Evolutionary conservation across 345 rosid genomes (phyloP).

Genomic region (Sisymbrium irio): DNA sequence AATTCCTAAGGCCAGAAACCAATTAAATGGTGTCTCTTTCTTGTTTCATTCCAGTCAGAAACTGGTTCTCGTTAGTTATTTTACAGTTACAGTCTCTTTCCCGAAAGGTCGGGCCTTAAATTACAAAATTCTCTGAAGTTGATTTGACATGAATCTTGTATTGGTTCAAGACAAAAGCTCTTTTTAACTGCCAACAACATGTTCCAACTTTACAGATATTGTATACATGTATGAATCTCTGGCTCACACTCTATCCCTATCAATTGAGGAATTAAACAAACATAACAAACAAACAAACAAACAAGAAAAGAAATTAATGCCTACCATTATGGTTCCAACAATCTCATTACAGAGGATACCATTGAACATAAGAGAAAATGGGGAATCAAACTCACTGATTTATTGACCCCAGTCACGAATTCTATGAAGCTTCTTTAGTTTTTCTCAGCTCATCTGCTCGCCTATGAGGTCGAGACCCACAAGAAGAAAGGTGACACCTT

Average conservation of each 20-base stretch:
- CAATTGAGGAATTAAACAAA: slow-evolving; percentile 30
- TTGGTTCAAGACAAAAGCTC: slow-evolving; percentile 15
- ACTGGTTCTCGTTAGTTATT: slow-evolving; percentile 15
- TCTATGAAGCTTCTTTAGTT: neutral
- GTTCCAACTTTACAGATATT: slow-evolving; percentile 34
- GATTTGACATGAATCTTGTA: slow-evolving; percentile 9
- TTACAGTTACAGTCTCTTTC: slow-evolving; percentile 6
- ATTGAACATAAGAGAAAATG: slow-evolving; percentile 2
- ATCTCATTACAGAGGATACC: slow-evolving; percentile 36
- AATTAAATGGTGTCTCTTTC: slow-evolving; percentile 5
- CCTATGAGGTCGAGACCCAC: slow-evolving; percentile 87
- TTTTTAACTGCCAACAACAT: slow-evolving; percentile 35
- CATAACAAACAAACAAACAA: slow-evolving; percentile 28
- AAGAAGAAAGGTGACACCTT: slow-evolving; percentile 73
- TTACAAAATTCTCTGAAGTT: slow-evolving; percentile 2
- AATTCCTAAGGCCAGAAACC: slow-evolving; percentile 7
- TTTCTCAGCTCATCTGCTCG: slow-evolving; percentile 67
- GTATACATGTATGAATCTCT: slow-evolving; percentile 35
- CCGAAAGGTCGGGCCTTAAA: neutral
- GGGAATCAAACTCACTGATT: slow-evolving; percentile 26
- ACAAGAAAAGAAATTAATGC: slow-evolving; percentile 29
- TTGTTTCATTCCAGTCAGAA: slow-evolving; percentile 20
- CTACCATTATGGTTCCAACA: slow-evolving; percentile 36
- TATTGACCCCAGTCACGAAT: slow-evolving; percentile 12
- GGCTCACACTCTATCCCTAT: slow-evolving; percentile 27